phyloP scores from a whole-genome alignment of 1,284 basidiomycete species.

The Cryptococcus jaspeensis region DNA sequence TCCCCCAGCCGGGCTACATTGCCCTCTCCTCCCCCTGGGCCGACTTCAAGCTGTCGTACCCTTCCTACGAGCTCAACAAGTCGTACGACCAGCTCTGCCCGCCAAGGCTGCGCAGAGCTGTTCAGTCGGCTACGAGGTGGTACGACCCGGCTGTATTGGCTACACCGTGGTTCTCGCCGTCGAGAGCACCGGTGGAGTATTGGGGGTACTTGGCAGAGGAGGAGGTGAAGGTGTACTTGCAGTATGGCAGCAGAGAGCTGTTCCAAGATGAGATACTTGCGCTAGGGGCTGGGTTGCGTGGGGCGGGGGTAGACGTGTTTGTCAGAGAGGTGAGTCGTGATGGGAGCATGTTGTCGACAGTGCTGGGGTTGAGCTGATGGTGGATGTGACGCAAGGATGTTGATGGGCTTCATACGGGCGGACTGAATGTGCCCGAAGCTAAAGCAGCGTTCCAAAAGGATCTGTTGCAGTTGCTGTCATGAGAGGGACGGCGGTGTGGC shows the following conservation, averaged over 20 bases:
- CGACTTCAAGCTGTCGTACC: constrained; percentile 51
- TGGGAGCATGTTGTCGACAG: neutral
- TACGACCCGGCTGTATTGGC: constrained; percentile 9
- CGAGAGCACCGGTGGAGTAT: constrained; percentile 12
- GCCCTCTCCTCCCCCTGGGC: constrained; percentile 60
- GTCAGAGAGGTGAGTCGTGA: constrained; percentile 19
- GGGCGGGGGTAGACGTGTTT: constrained; percentile 30
- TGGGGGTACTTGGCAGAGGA: constrained; percentile 21
- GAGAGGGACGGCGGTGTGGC: too few relatives aligned
- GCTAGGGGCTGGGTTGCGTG: constrained; percentile 30
- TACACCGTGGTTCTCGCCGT: constrained; percentile 25
- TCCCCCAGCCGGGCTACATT: constrained; percentile 57
- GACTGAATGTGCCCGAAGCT: constrained; percentile 4
- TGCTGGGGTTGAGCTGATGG: neutral
- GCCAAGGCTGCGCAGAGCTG: constrained; percentile 7
- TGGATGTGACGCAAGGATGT: constrained; percentile 1
- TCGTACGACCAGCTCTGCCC: constrained; percentile 15
- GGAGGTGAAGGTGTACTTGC: constrained; percentile 28
- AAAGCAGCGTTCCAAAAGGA: constrained; percentile 12
- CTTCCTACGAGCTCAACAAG: constrained; percentile 14
- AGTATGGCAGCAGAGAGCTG: constrained; percentile 39
- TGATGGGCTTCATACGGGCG: constrained; percentile 16
- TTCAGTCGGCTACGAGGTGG: constrained; percentile 18
- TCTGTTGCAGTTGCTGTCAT: constrained; percentile 7
- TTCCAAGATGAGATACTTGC: constrained; percentile 34